These are phyloP conservation scores for Trichoderma sp. DNA, from an alignment of 2,329 filamentous ascomycete species.

Conservation along the genomic window DNA sequence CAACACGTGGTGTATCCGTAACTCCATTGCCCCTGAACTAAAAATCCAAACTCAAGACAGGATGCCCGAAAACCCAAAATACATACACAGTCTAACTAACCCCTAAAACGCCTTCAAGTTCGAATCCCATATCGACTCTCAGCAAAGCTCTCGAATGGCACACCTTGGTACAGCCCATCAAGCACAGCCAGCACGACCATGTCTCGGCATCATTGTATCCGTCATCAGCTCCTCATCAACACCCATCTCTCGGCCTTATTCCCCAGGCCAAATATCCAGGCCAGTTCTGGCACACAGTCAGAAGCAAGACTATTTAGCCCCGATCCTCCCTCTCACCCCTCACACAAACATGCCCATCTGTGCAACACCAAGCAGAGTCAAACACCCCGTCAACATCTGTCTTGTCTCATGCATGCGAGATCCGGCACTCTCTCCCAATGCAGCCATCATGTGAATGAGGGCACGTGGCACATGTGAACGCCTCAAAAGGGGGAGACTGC, in stretches of 20 bases:
- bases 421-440: constrained; percentile 16
- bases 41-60: background rate
- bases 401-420: constrained; percentile 19
- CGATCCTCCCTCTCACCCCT: background rate
- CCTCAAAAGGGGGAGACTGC: constrained; percentile 6
- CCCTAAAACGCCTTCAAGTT: background rate
- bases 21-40: constrained; percentile 15
- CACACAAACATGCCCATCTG: constrained; percentile 21
- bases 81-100: background rate
- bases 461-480: constrained; percentile 23
- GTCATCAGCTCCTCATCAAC: background rate
- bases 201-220: constrained; percentile 8
- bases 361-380: background rate
- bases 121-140: background rate
- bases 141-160: background rate
- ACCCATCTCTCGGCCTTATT: background rate
- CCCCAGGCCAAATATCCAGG: background rate
- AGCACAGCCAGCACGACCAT: background rate
- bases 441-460: background rate
- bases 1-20: constrained; percentile 22
- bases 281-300: background rate
- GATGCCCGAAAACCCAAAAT: background rate
- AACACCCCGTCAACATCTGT: constrained; percentile 5
- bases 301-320: constrained; percentile 24
- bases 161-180: background rate